A percentile compares a stretch with the other conserved stretches of the same genome.
Conservation (phyloP, 495 filamentous ascomycete genomes). For the Usnea hakonensis region DNA sequence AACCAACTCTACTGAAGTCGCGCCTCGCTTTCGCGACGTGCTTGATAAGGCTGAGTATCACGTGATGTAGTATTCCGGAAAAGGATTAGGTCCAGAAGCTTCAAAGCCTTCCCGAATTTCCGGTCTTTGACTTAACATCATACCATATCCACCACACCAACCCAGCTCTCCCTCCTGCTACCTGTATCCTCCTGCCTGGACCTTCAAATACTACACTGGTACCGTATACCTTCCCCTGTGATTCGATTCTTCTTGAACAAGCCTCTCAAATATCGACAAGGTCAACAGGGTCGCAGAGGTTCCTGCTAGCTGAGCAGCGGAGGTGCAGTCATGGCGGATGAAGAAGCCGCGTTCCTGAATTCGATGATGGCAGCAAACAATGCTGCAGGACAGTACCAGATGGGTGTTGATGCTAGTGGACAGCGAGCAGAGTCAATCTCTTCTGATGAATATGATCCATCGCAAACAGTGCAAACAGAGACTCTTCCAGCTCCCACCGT, state of each 20-base stretch:
- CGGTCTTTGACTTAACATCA: neutral
- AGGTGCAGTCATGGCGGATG: conserved; percentile 45
- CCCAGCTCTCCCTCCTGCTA: neutral
- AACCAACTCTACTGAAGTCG: neutral
- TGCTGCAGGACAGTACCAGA: conserved; percentile 18
- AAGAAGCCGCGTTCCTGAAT: conserved; percentile 52
- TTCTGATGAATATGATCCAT: conserved; percentile 51
- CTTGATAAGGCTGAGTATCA: neutral
- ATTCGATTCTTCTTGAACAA: neutral
- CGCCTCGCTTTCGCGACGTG: neutral
- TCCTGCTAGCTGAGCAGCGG: neutral
- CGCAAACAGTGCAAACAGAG: conserved; percentile 38
- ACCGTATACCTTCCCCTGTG: too few relatives aligned
- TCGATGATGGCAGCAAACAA: conserved; percentile 31
- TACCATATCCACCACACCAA: neutral
- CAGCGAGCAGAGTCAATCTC: conserved; percentile 42
- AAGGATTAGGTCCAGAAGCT: neutral
- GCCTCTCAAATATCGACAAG: neutral
- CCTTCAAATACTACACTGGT: too few relatives aligned
- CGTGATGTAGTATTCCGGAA: neutral
- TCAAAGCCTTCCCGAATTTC: neutral
- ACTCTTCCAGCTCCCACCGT: conserved; percentile 30
- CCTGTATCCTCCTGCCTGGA: too few relatives aligned
- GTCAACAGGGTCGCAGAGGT: neutral
- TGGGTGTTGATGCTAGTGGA: conserved; percentile 19